Conservation (phyloP, 768 basidiomycete species). For the Tephrocybe sp. region DNA sequence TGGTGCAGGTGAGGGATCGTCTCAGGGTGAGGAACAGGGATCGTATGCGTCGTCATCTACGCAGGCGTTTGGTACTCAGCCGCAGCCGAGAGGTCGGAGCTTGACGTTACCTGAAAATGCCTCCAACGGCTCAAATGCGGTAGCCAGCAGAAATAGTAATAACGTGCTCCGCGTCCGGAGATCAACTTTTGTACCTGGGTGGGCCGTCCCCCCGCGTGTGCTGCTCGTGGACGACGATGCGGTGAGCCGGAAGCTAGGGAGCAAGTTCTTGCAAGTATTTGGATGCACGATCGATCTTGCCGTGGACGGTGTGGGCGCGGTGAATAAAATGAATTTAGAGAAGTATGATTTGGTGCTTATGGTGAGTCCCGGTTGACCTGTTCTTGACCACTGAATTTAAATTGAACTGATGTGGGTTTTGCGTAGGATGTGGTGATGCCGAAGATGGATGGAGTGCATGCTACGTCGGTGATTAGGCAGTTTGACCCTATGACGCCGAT, state of each 20-base stretch:
- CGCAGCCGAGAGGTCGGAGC: background rate
- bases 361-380: too few relatives aligned
- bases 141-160: slow-evolving; percentile 31
- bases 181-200: slow-evolving; percentile 82
- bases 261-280: slow-evolving; percentile 93
- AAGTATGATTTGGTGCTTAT: slow-evolving; percentile 96
- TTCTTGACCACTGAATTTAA: too few relatives aligned
- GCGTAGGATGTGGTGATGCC: slow-evolving; percentile 93
- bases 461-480: slow-evolving; percentile 90
- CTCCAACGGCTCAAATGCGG: background rate
- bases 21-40: background rate
- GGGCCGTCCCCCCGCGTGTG: slow-evolving; percentile 89
- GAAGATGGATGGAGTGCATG: slow-evolving; percentile 82
- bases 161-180: slow-evolving; percentile 67
- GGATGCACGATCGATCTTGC: slow-evolving; percentile 95
- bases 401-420: background rate
- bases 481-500: slow-evolving; percentile 96
- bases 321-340: slow-evolving; percentile 94
- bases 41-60: background rate
- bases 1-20: slow-evolving; percentile 23
- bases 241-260: slow-evolving; percentile 82
- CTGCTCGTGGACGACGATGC: slow-evolving; percentile 95
- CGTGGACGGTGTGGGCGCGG: slow-evolving; percentile 88
- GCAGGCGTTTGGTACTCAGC: background rate
- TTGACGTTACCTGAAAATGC: background rate